A percentile compares a stretch with the other conserved stretches of the same genome.
These are phyloP conservation scores for Leucosporidium scottii DNA, from an alignment of 768 basidiomycete genomes.

Conservation along the genomic window DNA sequence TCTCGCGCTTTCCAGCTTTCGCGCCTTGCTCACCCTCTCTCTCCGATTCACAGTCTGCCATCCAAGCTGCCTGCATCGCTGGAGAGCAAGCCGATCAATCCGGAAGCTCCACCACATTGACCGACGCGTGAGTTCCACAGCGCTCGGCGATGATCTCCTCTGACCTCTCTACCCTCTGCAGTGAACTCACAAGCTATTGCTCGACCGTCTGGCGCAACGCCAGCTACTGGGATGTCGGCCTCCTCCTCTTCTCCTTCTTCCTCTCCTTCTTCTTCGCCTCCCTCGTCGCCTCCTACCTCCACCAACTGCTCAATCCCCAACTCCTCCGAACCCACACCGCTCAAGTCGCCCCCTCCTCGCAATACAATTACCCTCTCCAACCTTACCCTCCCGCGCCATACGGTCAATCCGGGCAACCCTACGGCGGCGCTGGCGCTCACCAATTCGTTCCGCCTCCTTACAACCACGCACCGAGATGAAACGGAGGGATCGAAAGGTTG, in stretches of 20 bases:
- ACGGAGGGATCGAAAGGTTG: too few species aligned
- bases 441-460: conserved; percentile 1
- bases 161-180: neutral
- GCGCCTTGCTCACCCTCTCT: neutral
- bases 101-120: too few species aligned
- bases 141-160: neutral
- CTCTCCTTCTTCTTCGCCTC: conserved; percentile 27
- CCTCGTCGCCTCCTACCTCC: conserved; percentile 21
- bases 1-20: neutral
- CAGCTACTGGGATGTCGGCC: conserved; percentile 23
- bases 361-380: neutral
- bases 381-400: neutral
- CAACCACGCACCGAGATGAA: too few species aligned
- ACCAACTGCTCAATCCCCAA: conserved; percentile 26
- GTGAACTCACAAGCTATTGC: too few species aligned
- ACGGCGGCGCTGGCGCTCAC: too few species aligned
- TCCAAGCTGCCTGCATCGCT: conserved; percentile 11
- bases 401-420: neutral
- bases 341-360: neutral
- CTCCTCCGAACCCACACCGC: neutral
- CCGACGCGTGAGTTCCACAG: too few species aligned
- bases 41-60: neutral
- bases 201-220: neutral
- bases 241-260: conserved; percentile 23
- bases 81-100: too few species aligned